phyloP scores from a whole-genome alignment of 208 protist genomes.

The Novymonas esmeraldas region DNA sequence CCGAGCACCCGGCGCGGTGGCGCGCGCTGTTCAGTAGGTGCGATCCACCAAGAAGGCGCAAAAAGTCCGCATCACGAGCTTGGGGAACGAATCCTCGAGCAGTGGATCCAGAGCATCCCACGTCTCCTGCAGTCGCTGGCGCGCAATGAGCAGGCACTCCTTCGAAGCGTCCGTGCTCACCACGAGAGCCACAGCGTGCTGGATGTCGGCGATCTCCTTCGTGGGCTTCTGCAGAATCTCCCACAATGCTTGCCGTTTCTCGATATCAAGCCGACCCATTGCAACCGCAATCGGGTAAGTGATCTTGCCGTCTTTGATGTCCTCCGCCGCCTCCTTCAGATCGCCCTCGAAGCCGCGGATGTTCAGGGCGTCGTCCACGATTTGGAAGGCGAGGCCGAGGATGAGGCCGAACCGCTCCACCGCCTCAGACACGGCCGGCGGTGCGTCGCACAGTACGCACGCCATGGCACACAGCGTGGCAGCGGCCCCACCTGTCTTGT shows the following conservation, averaged over 20 bases:
- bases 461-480: conserved; percentile 51
- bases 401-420: conserved; percentile 47
- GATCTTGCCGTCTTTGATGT: conserved; percentile 60
- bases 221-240: conserved; percentile 29
- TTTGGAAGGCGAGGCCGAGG: conserved; percentile 71
- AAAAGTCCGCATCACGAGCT: conserved; percentile 58
- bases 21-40: conserved; percentile 32
- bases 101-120: conserved; percentile 49
- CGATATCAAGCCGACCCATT: conserved; percentile 32
- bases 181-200: conserved; percentile 31
- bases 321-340: conserved; percentile 46
- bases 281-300: conserved; percentile 66
- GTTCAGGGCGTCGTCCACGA: conserved; percentile 68
- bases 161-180: conserved; percentile 27
- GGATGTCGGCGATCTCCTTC: conserved; percentile 26
- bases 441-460: conserved; percentile 51
- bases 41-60: conserved; percentile 40
- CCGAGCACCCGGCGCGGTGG: no score
- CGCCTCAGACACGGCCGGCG: conserved; percentile 21
- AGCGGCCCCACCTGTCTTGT: conserved; percentile 58
- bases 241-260: conserved; percentile 46
- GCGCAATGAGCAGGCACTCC: conserved; percentile 45
- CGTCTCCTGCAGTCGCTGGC: conserved; percentile 27
- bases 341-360: conserved; percentile 42
- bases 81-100: conserved; percentile 48